A percentile compares a stretch with the other conserved stretches of the same genome.
These are phyloP conservation scores for Microcyclospora pomicola DNA, from an alignment of 2,329 filamentous ascomycete genomes.

Conservation along the genomic window DNA sequence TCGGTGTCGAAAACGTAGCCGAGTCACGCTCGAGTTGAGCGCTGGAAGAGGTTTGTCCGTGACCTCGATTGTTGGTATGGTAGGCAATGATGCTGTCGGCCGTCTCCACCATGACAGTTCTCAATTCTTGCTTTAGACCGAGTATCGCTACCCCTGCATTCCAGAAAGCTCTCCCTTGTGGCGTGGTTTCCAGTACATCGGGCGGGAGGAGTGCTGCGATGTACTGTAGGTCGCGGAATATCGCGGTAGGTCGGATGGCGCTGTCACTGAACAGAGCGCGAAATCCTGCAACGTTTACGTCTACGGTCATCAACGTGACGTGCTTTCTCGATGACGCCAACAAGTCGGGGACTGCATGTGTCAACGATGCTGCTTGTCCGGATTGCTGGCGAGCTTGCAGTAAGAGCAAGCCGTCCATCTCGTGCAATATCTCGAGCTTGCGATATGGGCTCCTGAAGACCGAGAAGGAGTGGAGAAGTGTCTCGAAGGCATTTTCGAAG, in stretches of 20 bases:
- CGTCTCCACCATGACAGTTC: constrained; percentile 67
- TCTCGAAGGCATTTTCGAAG: constrained; percentile 66
- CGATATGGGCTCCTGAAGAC: constrained; percentile 76
- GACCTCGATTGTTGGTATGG: constrained; percentile 50
- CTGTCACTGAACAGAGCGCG: constrained; percentile 29
- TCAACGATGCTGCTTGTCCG: constrained; percentile 1
- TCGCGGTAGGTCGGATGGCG: constrained; percentile 31
- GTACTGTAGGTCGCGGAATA: constrained; percentile 38
- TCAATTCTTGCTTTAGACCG: constrained; percentile 77
- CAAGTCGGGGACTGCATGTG: constrained; percentile 4
- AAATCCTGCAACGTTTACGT: constrained; percentile 26
- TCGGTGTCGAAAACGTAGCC: constrained; percentile 14
- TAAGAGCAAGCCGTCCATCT: constrained; percentile 56
- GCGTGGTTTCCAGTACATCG: constrained; percentile 41
- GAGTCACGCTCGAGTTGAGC: constrained; percentile 22
- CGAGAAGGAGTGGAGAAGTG: constrained; percentile 71
- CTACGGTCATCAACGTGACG: constrained; percentile 22
- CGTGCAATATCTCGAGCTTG: constrained; percentile 71
- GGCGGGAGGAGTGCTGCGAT: constrained; percentile 48
- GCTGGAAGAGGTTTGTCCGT: constrained; percentile 18
- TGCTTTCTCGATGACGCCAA: too few relatives aligned
- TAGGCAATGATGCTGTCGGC: constrained; percentile 55
- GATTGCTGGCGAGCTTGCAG: not conserved
- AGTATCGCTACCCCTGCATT: constrained; percentile 78
- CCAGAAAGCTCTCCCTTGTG: constrained; percentile 66